A percentile compares a stretch with the other conserved stretches of the same genome.
Evolutionary conservation across 495 filamentous ascomycete species (phyloP).

Genomic region (Penicillium crystallinum): DNA sequence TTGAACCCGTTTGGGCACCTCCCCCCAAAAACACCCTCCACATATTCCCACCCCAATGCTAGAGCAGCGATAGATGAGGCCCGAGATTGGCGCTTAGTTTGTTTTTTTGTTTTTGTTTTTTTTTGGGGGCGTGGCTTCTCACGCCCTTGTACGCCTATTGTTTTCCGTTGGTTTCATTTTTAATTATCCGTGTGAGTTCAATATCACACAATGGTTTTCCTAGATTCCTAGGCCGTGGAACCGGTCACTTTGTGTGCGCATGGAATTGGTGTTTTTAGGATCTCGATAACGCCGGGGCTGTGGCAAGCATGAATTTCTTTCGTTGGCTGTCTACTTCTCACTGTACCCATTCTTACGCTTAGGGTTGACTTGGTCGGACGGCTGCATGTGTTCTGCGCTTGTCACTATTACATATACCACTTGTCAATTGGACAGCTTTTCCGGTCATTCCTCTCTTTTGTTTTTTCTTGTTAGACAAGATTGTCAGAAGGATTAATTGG

Average conservation of each 20-base stretch:
- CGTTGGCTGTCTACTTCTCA: neutral
- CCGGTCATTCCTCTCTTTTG: neutral
- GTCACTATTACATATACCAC: slow-evolving; percentile 5
- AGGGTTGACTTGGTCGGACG: neutral
- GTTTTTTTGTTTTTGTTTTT: neutral
- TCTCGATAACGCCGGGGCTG: neutral
- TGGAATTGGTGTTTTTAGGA: neutral
- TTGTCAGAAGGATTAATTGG: too few relatives aligned
- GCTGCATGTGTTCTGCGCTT: slow-evolving; percentile 1
- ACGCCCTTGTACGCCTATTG: slow-evolving; percentile 5
- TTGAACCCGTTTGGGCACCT: neutral
- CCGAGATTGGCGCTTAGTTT: neutral
- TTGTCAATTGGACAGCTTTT: neutral
- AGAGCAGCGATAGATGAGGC: slow-evolving; percentile 1
- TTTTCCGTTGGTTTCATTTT: neutral
- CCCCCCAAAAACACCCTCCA: neutral
- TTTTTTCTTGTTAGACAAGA: neutral
- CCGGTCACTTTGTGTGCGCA: neutral
- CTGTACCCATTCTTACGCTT: slow-evolving; percentile 1
- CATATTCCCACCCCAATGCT: neutral
- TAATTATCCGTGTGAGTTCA: neutral
- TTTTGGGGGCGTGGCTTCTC: neutral
- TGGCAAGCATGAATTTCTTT: neutral
- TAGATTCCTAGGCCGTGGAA: neutral
- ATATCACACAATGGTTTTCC: neutral